A percentile compares a stretch with the other conserved stretches of the same genome.
phyloP scores from a whole-genome alignment of 495 filamentous ascomycete species.

The Trichoderma gamsii region DNA sequence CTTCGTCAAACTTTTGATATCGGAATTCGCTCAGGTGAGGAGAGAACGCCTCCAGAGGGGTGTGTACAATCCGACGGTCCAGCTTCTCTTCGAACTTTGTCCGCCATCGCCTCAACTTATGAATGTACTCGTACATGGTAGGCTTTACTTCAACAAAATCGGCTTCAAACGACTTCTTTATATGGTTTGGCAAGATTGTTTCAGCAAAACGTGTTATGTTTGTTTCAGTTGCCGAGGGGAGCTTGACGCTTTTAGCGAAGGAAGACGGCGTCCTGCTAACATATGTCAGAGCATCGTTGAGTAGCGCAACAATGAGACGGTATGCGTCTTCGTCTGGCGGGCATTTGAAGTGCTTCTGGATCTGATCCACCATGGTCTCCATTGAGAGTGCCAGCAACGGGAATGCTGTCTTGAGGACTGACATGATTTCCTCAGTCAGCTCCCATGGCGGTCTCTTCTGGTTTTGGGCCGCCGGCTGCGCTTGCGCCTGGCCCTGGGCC shows the following conservation, averaged over 20 bases:
- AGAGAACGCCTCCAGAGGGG: conserved; percentile 73
- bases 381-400: conserved; percentile 92
- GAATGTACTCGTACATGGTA: conserved; percentile 95
- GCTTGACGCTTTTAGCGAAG: conserved; percentile 84
- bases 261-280: conserved; percentile 78
- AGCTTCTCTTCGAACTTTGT: conserved; percentile 98
- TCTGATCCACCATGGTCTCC: conserved; percentile 99
- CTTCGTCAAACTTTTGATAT: conserved; percentile 96
- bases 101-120: conserved; percentile 91
- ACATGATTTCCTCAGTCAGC: conserved; percentile 89
- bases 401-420: conserved; percentile 89
- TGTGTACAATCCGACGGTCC: conserved; percentile 66
- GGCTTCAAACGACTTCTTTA: conserved; percentile 86
- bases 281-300: conserved; percentile 88
- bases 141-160: conserved; percentile 93
- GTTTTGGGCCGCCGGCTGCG: conserved; percentile 25
- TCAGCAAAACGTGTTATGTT: conserved; percentile 97
- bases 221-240: conserved; percentile 82
- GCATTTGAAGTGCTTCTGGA: conserved; percentile 97
- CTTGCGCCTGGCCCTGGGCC: conserved; percentile 17
- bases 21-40: conserved; percentile 91
- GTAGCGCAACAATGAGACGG: conserved; percentile 88
- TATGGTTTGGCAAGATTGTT: conserved; percentile 87
- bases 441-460: conserved; percentile 86
- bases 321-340: conserved; percentile 98